Conservation (phyloP, 441 rosid genomes). For the Euphorbia corollata region DNA sequence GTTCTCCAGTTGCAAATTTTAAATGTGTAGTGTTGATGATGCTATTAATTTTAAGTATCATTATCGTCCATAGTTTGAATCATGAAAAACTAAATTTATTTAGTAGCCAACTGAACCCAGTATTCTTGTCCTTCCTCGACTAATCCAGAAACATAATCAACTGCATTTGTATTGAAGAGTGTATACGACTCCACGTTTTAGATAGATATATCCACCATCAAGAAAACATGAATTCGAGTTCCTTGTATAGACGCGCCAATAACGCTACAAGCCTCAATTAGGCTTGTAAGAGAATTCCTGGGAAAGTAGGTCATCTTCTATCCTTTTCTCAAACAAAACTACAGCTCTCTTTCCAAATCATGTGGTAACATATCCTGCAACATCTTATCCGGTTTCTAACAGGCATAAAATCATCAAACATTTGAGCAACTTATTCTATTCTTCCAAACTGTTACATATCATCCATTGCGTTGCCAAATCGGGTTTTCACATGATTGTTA, state of each 20-base stretch:
- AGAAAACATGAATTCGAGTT: conserved; percentile 51
- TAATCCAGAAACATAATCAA: too few relatives aligned
- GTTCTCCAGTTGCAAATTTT: too few relatives aligned
- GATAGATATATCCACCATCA: conserved; percentile 73
- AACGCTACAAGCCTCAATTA: conserved; percentile 57
- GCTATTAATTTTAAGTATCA: too few relatives aligned
- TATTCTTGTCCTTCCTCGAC: conserved; percentile 50
- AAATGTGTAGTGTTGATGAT: too few relatives aligned
- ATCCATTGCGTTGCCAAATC: conserved; percentile 56
- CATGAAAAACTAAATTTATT: too few relatives aligned
- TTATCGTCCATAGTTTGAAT: too few relatives aligned
- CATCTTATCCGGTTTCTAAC: conserved; percentile 51
- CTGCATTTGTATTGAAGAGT: too few relatives aligned
- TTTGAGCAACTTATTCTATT: conserved; percentile 42
- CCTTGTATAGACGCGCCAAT: conserved; percentile 47
- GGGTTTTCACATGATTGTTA: conserved; percentile 45
- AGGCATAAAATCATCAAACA: conserved; percentile 38
- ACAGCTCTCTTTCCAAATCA: conserved; percentile 52
- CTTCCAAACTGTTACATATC: conserved; percentile 78
- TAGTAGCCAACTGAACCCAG: conserved; percentile 39
- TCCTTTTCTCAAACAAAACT: conserved; percentile 47
- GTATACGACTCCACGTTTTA: conserved; percentile 69
- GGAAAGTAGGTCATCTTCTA: conserved; percentile 33
- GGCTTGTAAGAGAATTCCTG: conserved; percentile 59
- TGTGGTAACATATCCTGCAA: conserved; percentile 43